These are phyloP conservation scores for Xylaria sp. DNA, from an alignment of 2,329 filamentous ascomycete species.

Conservation along the genomic window DNA sequence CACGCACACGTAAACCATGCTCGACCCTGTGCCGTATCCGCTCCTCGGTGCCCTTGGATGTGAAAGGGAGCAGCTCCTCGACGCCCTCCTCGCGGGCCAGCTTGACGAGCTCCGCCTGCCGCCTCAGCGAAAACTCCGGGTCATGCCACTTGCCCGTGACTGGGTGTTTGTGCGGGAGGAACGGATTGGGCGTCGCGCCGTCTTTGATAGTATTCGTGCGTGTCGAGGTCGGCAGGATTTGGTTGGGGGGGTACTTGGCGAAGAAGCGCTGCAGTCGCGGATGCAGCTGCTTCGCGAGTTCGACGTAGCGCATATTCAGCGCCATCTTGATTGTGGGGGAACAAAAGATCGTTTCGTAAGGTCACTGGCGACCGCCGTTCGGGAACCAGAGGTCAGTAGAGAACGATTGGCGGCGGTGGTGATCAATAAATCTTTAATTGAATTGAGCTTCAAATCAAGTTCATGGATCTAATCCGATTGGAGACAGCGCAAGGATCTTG, in stretches of 20 bases:
- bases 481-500: slow-evolving; percentile 18
- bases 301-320: slow-evolving; percentile 54
- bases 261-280: slow-evolving; percentile 86
- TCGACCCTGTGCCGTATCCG: slow-evolving; percentile 78
- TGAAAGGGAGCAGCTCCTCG: slow-evolving; percentile 81
- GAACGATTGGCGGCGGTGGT: background rate
- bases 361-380: background rate
- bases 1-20: slow-evolving; percentile 85
- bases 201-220: slow-evolving; percentile 50
- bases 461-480: slow-evolving; percentile 3
- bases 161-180: slow-evolving; percentile 81
- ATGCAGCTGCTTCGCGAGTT: slow-evolving; percentile 78
- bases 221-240: slow-evolving; percentile 61
- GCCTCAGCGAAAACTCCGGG: slow-evolving; percentile 82
- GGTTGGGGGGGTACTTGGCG: slow-evolving; percentile 83
- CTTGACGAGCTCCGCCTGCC: slow-evolving; percentile 92
- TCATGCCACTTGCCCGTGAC: slow-evolving; percentile 85
- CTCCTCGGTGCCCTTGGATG: slow-evolving; percentile 78
- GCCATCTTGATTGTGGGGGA: slow-evolving; percentile 34
- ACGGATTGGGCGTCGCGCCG: slow-evolving; percentile 74
- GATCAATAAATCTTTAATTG: background rate
- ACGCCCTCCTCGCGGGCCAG: slow-evolving; percentile 82
- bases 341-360: background rate
- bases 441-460: slow-evolving; percentile 17
- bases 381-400: background rate